These are phyloP conservation scores for Pichia sp. DNA, from an alignment of 1,139 yeast genomes.

Conservation along the genomic window DNA sequence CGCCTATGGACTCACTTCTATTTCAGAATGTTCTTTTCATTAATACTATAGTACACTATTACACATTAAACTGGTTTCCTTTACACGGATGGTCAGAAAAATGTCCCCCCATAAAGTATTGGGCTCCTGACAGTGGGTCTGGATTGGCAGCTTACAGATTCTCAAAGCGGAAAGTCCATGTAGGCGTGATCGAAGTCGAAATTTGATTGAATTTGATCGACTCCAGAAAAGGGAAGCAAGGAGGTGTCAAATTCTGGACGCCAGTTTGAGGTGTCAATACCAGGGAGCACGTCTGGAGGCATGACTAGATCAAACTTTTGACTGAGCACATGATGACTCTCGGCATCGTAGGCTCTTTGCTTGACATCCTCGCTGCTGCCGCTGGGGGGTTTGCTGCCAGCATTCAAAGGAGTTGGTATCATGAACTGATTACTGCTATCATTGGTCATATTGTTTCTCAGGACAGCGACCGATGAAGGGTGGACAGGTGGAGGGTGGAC, in stretches of 20 bases:
- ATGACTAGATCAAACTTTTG: constrained; percentile 9
- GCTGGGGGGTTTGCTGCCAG: not conserved
- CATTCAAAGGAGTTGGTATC: not conserved
- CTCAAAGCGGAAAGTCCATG: not conserved
- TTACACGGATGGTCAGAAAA: not conserved
- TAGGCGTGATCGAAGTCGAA: constrained; percentile 4
- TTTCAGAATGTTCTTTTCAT: no score
- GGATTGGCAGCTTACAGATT: no score
- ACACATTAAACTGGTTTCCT: not conserved
- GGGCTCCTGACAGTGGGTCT: no score
- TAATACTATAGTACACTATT: not conserved
- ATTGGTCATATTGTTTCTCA: not conserved
- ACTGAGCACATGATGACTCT: not conserved
- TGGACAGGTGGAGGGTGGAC: not conserved
- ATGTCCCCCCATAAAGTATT: no score
- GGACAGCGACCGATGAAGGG: not conserved
- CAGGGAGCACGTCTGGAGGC: constrained; percentile 11
- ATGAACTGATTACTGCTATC: not conserved
- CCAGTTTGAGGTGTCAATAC: constrained; percentile 4
- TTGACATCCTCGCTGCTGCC: not conserved
- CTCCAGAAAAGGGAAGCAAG: not conserved
- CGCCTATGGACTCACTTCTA: no score
- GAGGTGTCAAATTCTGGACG: constrained; percentile 13
- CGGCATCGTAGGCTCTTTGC: not conserved
- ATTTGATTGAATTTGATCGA: not conserved